phyloP scores from a whole-genome alignment of 768 basidiomycete genomes.

The Amanita exitialis region DNA sequence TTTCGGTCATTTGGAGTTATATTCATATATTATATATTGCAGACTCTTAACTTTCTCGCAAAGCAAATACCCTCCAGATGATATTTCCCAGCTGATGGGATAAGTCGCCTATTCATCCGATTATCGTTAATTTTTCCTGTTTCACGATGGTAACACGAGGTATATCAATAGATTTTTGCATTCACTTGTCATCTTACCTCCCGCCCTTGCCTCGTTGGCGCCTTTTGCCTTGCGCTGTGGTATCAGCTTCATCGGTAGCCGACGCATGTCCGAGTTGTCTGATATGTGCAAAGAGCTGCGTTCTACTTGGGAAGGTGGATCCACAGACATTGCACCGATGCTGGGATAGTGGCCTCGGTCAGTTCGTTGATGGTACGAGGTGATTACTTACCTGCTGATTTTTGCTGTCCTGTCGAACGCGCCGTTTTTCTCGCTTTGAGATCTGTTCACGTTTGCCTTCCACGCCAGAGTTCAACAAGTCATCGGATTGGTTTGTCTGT shows the following conservation, averaged over 20 bases:
- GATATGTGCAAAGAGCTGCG: conserved; percentile 69
- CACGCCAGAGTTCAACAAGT: neutral
- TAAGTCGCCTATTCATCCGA: conserved; percentile 18
- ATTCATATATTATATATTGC: conserved; percentile 2
- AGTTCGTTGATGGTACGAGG: neutral
- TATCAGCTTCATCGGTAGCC: conserved; percentile 23
- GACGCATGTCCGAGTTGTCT: conserved; percentile 61
- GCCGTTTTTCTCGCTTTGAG: conserved; percentile 76
- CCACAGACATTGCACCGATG: conserved; percentile 63
- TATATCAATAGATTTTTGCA: neutral
- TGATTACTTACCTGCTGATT: conserved; percentile 14
- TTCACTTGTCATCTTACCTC: neutral
- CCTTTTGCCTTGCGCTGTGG: neutral
- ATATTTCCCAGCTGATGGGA: conserved; percentile 90
- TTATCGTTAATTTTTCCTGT: neutral
- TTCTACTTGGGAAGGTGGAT: conserved; percentile 53
- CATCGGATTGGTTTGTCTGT: conserved; percentile 3
- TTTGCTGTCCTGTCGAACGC: conserved; percentile 71
- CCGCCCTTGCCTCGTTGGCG: neutral
- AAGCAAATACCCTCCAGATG: conserved; percentile 90
- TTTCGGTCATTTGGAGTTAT: neutral
- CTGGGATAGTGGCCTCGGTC: conserved; percentile 11
- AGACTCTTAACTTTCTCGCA: conserved; percentile 94
- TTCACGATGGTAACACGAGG: neutral
- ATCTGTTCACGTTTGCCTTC: conserved; percentile 13